Evolutionary conservation across 495 filamentous ascomycete species (phyloP), one percentile per base, ranked within the genome.

Genomic region (Trichoderma orchidacearum): DNA sequence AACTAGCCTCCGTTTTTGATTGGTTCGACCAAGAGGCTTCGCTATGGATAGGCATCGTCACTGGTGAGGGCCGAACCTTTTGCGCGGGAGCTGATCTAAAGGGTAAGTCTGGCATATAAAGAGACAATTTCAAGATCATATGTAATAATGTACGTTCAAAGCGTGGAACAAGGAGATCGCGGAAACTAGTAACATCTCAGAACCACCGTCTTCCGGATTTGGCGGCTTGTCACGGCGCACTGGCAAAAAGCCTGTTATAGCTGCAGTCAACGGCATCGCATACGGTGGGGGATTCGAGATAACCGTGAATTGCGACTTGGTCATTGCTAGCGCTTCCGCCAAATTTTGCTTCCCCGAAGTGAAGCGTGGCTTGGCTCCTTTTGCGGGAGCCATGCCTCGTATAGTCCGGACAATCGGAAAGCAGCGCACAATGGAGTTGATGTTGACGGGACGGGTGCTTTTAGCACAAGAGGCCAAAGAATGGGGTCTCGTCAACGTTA

Each of bases 241-340:
- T 25, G 80, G 76, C 15, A 72, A 74, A 56, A 84, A 84, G 56
- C 87, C 87, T 15, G 73, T 92, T 31, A 83, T 92, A 55, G 80
- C 80, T 9, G 87, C 87, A 5, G 83, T 90, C 29, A 84, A 88
- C 63, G 87, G 87, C n/a, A 64, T 83, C n/a, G 81, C 80, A 59
- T 72, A 85, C 56, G 87, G 87, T 13, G 87, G 87, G 48, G 87
- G 87, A 2, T 79, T 81, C 57, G 87, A 92, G 69, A 84, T 87
- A 70, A 69, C 80, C 2, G 71, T 82, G 3, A 90, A 89, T 58
- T 80, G 78, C 63, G 87, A 91, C 68, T 62, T 90, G 5, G 78
- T 87, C 0, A 55, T 90, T 27, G 85, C 85, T 17, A 69, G 75
- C 3, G 58, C 65, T 9, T 56, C 60, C 3, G 82, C 84, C 0